These are phyloP conservation scores for Ophiostoma sp. DNA, from an alignment of 2,329 filamentous ascomycete species.

Conservation along the genomic window DNA sequence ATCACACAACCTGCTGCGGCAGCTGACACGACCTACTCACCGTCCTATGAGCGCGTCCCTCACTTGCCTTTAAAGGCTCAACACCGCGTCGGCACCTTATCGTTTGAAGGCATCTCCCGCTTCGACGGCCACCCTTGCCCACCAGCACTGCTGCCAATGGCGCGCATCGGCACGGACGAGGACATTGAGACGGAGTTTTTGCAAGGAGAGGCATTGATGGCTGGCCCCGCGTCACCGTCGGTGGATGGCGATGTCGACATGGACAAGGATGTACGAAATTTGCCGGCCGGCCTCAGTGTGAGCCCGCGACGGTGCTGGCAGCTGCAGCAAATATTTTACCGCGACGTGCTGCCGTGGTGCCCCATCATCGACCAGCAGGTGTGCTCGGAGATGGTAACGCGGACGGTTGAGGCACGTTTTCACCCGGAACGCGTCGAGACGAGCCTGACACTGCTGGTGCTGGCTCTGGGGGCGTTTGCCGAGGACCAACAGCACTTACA, in stretches of 20 bases:
- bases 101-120: background rate
- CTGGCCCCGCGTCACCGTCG: background rate
- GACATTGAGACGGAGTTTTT: constrained; percentile 2
- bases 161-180: background rate
- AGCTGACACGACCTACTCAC: background rate
- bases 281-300: background rate
- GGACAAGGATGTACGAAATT: background rate
- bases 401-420: constrained; percentile 13
- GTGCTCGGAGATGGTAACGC: constrained; percentile 24
- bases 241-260: background rate
- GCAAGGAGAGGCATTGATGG: background rate
- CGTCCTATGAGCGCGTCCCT: background rate
- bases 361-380: constrained; percentile 30
- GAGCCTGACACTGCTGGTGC: constrained; percentile 26
- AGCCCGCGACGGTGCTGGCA: constrained; percentile 23
- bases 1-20: background rate
- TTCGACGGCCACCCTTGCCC: background rate
- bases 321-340: constrained; percentile 28
- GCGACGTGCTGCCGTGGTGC: constrained; percentile 31
- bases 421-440: constrained; percentile 17
- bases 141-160: background rate
- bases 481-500: background rate
- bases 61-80: background rate
- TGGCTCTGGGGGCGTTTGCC: constrained; percentile 17
- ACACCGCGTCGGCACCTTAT: background rate